A percentile compares a stretch with the other conserved stretches of the same genome.
These are phyloP conservation scores for Flaveria linearis DNA, from an alignment of 129 eudicot species.

Conservation along the genomic window DNA sequence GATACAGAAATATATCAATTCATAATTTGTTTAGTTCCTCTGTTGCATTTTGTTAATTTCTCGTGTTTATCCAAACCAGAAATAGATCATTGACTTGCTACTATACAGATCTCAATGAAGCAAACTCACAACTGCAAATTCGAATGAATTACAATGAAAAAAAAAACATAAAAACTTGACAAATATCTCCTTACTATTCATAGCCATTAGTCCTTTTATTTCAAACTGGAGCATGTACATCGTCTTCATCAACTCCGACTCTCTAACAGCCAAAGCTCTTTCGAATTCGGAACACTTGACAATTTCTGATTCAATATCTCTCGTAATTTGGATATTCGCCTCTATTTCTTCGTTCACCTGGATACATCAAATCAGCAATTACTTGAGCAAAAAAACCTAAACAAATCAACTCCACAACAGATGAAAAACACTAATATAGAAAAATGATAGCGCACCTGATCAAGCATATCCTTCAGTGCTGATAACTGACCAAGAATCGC, in stretches of 20 bases:
- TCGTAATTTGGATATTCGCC: constrained; percentile 47
- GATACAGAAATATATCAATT: too few relatives aligned
- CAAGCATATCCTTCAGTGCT: constrained; percentile 63
- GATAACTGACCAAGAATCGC: constrained; percentile 56
- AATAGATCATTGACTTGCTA: constrained; percentile 3
- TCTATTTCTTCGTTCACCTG: constrained; percentile 77
- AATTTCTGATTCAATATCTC: constrained; percentile 68
- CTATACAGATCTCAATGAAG: constrained; percentile 4
- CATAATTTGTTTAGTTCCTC: neutral
- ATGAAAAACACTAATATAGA: neutral
- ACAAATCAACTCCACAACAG: neutral
- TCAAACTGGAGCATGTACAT: constrained; percentile 52
- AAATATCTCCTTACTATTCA: constrained; percentile 36
- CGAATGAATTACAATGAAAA: neutral
- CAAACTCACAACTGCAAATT: neutral
- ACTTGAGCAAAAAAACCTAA: constrained; percentile 21
- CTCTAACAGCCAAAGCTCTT: constrained; percentile 41
- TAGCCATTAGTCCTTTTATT: constrained; percentile 49
- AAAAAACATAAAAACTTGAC: neutral
- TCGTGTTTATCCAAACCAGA: neutral
- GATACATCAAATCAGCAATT: neutral
- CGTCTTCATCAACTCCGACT: constrained; percentile 46
- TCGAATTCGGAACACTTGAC: constrained; percentile 50
- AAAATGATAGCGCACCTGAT: constrained; percentile 40
- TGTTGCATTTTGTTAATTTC: neutral